phyloP scores from a whole-genome alignment of 768 basidiomycete genomes.

The Rubroboletus pulcherrimus region DNA sequence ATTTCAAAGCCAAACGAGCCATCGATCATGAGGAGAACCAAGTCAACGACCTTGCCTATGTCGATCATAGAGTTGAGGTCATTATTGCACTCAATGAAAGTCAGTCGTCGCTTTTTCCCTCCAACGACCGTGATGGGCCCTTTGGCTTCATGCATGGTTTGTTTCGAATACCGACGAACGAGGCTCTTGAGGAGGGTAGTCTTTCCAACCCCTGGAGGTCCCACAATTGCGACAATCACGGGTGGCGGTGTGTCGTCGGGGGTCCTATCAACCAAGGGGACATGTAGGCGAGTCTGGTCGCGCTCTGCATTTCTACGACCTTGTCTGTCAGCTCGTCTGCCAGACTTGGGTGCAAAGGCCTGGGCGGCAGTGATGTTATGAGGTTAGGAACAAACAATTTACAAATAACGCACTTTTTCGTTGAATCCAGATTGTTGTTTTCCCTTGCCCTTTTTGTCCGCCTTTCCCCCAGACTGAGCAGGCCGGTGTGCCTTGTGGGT shows the following conservation, averaged over 20 bases:
- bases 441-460: conserved; percentile 72
- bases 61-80: conserved; percentile 99
- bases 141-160: conserved; percentile 82
- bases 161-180: conserved; percentile 89
- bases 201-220: conserved; percentile 96
- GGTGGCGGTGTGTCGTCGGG: conserved; percentile 91
- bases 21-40: conserved; percentile 96
- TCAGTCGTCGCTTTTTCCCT: conserved; percentile 90
- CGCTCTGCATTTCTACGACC: conserved; percentile 88
- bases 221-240: conserved; percentile 90
- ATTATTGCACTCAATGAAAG: conserved; percentile 96
- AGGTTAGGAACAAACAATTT: background rate
- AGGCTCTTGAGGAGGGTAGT: conserved; percentile 90
- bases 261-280: conserved; percentile 92
- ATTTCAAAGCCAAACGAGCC: conserved; percentile 98
- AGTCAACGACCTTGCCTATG: conserved; percentile 92
- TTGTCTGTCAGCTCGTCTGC: conserved; percentile 82
- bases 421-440: conserved; percentile 78
- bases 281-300: conserved; percentile 93
- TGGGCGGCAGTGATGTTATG: background rate
- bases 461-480: conserved; percentile 65
- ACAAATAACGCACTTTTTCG: conserved; percentile 62
- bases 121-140: conserved; percentile 94
- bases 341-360: conserved; percentile 94
- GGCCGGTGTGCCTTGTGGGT: conserved; percentile 82